Base-by-base conservation (phyloP, 129 eudicot genomes). In the Scalesia atractyloides region DNA sequence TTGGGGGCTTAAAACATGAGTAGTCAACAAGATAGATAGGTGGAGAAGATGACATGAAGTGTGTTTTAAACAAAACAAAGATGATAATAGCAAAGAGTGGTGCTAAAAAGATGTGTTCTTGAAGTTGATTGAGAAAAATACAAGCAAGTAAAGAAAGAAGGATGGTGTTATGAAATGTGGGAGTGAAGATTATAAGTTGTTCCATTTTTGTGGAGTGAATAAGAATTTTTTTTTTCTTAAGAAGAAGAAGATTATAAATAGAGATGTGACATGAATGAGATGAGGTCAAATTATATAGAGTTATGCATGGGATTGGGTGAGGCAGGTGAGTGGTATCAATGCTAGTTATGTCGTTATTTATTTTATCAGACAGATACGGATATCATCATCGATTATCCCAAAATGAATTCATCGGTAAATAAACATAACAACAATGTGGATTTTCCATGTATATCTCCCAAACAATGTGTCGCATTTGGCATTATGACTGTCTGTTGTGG, bases 1-100 rank as follows among this genome's bases (percentile, higher is more conserved):
- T 76, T 72, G 96, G 97, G 12, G 97, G 96, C 66, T 73, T 86
- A 12, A 84, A 53, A 77, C 97, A 92, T 2, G 96, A 86, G 76
- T 84, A 88, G 54, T 92, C 93, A 7, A 92, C 89, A 0, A 92
- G 83, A 75, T 86, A 89, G 41, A 86, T 73, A 41, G 36, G 6
- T 13, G 86, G 79, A 15, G 82, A 76, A n/a, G 87, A 44, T 0
- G 66, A 80, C 44, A 64, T 44, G 15, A 73, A 11, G 76, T 56
- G 70, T 15, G 67, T 33, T 66, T 73, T 70, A 2, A 70, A 17
- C 39, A 70, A 3, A 18, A 80, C 1, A 1, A 76, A 41, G 2
- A 82, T 24, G 54, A 82, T 5, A 49, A 41, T 9, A 50, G 62
- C 67, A 30, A 70, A 24, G 2, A 86, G 17, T 24, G 56, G 17